These are phyloP conservation scores for Hypoxylon cercidicola DNA, from an alignment of 495 filamentous ascomycete genomes.

Conservation along the genomic window DNA sequence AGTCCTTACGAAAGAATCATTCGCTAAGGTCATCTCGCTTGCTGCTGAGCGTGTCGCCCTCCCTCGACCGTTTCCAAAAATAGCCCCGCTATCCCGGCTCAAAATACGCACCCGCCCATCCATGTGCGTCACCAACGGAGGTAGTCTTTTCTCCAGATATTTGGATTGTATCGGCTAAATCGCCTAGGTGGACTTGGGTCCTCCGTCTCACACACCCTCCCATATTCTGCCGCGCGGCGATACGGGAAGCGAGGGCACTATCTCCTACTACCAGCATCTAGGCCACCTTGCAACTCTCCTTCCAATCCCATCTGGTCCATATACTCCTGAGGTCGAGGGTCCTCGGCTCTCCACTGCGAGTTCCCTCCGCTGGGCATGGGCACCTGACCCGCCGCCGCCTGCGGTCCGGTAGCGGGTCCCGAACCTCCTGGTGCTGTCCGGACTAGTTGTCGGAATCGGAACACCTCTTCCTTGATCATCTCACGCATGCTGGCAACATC, in stretches of 20 bases:
- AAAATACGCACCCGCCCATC: slow-evolving; percentile 10
- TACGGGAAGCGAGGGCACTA: slow-evolving; percentile 29
- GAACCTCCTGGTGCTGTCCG: slow-evolving; percentile 67
- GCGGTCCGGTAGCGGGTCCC: slow-evolving; percentile 40
- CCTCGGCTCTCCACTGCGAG: slow-evolving; percentile 79
- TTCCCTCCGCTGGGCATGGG: slow-evolving; percentile 78
- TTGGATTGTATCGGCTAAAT: slow-evolving; percentile 21
- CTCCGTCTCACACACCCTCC: neutral
- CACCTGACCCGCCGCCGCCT: slow-evolving; percentile 56
- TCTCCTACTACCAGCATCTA: slow-evolving; percentile 66
- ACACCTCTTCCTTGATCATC: slow-evolving; percentile 96
- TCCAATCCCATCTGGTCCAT: slow-evolving; percentile 70
- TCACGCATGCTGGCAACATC: slow-evolving; percentile 92
- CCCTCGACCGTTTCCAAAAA: slow-evolving; percentile 25
- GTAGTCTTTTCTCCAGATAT: slow-evolving; percentile 10
- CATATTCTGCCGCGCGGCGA: neutral
- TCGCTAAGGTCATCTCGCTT: slow-evolving; percentile 12
- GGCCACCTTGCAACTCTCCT: slow-evolving; percentile 83
- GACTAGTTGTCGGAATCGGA: slow-evolving; percentile 80
- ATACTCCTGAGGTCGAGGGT: slow-evolving; percentile 88
- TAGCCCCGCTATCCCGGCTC: slow-evolving; percentile 11
- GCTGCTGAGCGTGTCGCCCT: slow-evolving; percentile 21
- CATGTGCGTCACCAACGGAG: slow-evolving; percentile 12
- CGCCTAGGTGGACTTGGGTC: slow-evolving; percentile 3
- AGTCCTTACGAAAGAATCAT: slow-evolving; percentile 1